Percentiles rank a stretch among this genome's conserved stretches.
phyloP scores from a whole-genome alignment of 768 basidiomycete genomes.

The Multifurca ochricompacta region DNA sequence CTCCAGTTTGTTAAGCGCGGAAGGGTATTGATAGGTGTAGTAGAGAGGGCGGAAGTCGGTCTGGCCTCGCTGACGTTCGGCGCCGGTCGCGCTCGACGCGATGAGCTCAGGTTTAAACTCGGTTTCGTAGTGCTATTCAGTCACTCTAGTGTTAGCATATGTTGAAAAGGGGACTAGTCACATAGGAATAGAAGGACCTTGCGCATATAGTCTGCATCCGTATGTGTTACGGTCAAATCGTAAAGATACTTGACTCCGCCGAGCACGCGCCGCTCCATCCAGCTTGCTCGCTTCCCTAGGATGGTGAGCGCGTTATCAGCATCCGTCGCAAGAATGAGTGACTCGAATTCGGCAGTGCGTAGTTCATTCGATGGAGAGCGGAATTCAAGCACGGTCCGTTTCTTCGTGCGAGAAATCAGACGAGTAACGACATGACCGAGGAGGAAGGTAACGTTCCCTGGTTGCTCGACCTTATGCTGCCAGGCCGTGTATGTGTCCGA shows the following conservation, averaged over 20 bases:
- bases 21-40: constrained; percentile 38
- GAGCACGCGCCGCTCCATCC: constrained; percentile 34
- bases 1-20: constrained; percentile 40
- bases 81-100: constrained; percentile 19
- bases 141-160: not conserved
- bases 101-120: constrained; percentile 31
- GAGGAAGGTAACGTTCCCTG: constrained; percentile 26
- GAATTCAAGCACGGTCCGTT: constrained; percentile 24
- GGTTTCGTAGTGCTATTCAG: constrained; percentile 34
- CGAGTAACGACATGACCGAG: constrained; percentile 24
- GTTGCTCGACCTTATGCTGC: constrained; percentile 23
- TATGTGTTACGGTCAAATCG: constrained; percentile 46
- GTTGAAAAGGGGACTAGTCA: too few species aligned
- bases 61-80: not conserved
- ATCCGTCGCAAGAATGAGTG: constrained; percentile 38
- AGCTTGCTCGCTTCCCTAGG: constrained; percentile 33
- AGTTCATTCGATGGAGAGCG: constrained; percentile 7
- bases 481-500: constrained; percentile 29
- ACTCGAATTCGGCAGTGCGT: constrained; percentile 28
- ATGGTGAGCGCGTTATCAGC: constrained; percentile 38
- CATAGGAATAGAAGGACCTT: constrained; percentile 27
- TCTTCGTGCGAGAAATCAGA: constrained; percentile 20
- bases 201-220: constrained; percentile 39
- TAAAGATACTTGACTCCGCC: constrained; percentile 39
- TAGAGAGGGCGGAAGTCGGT: constrained; percentile 38